Evolutionary conservation across 225 moss, liverwort and hornwort species (phyloP), one percentile per base, ranked within the genome.

Genomic region (Physcomitrellopsis africana): DNA sequence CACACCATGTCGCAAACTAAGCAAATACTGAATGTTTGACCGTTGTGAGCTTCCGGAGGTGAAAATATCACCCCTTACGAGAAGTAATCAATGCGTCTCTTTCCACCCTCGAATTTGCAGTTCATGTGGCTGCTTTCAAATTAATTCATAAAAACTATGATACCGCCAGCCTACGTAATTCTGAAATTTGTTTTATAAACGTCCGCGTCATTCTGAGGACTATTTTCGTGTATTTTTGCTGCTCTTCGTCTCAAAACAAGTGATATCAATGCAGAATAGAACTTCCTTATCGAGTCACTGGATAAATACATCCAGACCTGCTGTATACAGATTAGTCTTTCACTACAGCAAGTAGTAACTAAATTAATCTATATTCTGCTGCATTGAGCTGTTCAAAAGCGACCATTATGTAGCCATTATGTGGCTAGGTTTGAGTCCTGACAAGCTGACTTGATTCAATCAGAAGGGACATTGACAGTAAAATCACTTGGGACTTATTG

Each of bases 171-270:
- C 15, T 49, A 2, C 3, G 15, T 49, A 11, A 11, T 2, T 49
- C 54, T 74, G 24, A 56, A 41, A 18, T 10, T 63, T 61, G 47
- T 73, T 51, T 73, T 51, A 24, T 26, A 13, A 67, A 44, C 20
- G 10, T 58, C 71, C 24, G 7, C 57, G 57, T 12, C 27, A 60
- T 46, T 47, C 18, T 18, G 24, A 37, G 4, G 5, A 5, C 4
- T 37, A 37, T 2, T 37, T 7, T 4, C 27, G 26, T 52, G 45
- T 46, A 45, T 51, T 52, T 27, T 27, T 10, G 22, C 7, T 42
- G 32, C 32, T 37, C 51, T 27, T 16, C 11, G 66, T 52, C 41
- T 59, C 41, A 76, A 23, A 20, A 51, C 14, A 27, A 51, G 14
- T 72, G 45, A 45, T 60, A 44, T 44, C 44, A 20, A 27, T 51